Percentiles rank a stretch among this genome's conserved stretches.
These are phyloP conservation scores for Nitzschia sp. DNA, from an alignment of 108 stramenopile genomes.

Conservation along the genomic window DNA sequence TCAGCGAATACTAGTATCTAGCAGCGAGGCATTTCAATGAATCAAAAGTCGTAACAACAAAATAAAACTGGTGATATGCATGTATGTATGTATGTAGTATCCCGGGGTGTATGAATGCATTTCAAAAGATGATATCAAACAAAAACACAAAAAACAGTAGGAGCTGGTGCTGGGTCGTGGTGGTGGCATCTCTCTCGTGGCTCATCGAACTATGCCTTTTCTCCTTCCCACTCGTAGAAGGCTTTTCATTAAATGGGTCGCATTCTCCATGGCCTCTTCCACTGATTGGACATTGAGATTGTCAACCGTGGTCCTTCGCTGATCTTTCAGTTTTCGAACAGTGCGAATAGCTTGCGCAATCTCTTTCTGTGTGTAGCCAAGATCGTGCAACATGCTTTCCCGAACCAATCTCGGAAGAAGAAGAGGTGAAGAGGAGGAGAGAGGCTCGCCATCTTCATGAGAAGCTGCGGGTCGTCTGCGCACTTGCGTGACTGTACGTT, in stretches of 20 bases:
- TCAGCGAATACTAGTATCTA: too few species aligned
- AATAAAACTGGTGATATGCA: too few species aligned
- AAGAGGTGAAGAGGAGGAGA: not conserved
- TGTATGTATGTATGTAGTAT: too few species aligned
- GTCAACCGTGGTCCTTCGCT: conserved; percentile 29
- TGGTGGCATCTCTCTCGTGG: too few species aligned
- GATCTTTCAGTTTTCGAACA: conserved; percentile 12
- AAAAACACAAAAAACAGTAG: too few species aligned
- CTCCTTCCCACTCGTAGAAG: not conserved
- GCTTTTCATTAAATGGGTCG: conserved; percentile 17
- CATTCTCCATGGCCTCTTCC: conserved; percentile 27
- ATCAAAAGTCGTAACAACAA: too few species aligned
- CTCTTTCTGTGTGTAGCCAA: conserved; percentile 26
- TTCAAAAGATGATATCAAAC: too few species aligned
- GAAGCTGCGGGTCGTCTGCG: not conserved
- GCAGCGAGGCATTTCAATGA: too few species aligned
- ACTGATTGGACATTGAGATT: conserved; percentile 15
- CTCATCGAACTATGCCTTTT: not conserved
- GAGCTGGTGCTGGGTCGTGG: too few species aligned
- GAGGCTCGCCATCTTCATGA: not conserved
- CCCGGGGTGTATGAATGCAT: too few species aligned
- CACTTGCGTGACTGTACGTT: not conserved
- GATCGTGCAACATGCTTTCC: conserved; percentile 5
- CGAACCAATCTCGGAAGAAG: conserved; percentile 9
- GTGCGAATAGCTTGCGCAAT: conserved; percentile 24